Evolutionary conservation across 1,139 yeast species (phyloP), one percentile per base, ranked within the genome.

Genomic region (Scheffersomyces titani): DNA sequence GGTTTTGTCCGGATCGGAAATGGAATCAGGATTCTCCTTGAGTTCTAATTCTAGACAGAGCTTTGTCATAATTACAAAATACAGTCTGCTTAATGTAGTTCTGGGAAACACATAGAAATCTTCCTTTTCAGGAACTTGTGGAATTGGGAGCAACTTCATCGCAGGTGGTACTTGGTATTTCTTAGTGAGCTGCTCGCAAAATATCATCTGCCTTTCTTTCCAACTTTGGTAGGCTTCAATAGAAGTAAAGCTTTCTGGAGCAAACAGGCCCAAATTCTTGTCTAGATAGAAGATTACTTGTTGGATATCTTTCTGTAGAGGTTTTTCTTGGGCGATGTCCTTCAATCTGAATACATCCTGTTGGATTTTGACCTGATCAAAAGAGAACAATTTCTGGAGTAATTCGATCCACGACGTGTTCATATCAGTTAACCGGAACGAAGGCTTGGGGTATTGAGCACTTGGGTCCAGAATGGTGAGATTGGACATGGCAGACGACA

Each of bases 371-470:
- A 71, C 64, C 18, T 68, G 71, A 56, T 81, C 82, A 2, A 79
- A 71, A 1, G 63, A 61, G 59, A 86, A 86, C 6, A 86, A 51
- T 2, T 69, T 66, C 53, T 71, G 75, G 7, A 86, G 60, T 22
- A 81, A 65, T 16, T 61, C 62, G 0, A 84, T 71, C 57, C 75
- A 67, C 0, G 72, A 65, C 56, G 70, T 73, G 58, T 85, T 82
- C 69, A 87, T 78, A 61, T 86, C 89, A 0, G 76, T 62, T 1
- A 84, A 55, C 52, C 80, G 72, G 64, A 78, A 86, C 0, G 85
- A 74, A 1, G 89, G 89, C 45, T 71, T 71, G 0, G 67, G 70
- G 55, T 72, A 80, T 44, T 66, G 69, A 2, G 64, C 62, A 40
- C 56, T 58, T 5, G 59, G 19, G 6, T 47, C 55, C n/a, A 24